Conservation (phyloP, 208 protist genomes). For the Wallacemonas rigidus region DNA sequence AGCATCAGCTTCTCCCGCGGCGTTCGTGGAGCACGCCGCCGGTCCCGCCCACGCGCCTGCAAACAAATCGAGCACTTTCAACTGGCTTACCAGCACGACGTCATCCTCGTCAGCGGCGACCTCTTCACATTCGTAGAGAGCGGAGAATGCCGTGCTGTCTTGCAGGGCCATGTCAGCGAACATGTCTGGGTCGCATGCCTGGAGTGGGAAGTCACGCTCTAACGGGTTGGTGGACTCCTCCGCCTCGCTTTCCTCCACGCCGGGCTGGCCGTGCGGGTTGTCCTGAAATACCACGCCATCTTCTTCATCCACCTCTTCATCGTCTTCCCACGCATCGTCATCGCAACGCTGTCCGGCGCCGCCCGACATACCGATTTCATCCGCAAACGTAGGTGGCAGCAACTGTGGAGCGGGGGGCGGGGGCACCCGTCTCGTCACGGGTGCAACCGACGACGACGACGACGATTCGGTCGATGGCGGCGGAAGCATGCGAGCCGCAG, state of each 20-base stretch:
- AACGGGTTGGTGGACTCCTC: background rate
- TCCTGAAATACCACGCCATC: conserved; percentile 14
- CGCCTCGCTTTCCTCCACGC: background rate
- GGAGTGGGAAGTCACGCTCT: conserved; percentile 3
- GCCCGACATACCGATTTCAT: background rate
- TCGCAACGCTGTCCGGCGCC: conserved; percentile 17
- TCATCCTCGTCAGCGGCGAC: conserved; percentile 11
- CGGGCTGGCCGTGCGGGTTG: background rate
- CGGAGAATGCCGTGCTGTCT: background rate
- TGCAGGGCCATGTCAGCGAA: conserved; percentile 14
- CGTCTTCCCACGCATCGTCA: conserved; percentile 13
- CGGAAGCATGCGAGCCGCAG: conserved; percentile 9
- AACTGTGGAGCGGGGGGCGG: background rate
- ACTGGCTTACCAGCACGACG: conserved; percentile 4
- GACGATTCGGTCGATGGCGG: conserved; percentile 14
- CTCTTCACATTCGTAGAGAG: background rate
- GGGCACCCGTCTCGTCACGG: background rate
- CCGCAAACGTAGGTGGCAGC: background rate
- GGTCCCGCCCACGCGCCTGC: background rate
- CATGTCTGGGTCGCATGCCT: background rate
- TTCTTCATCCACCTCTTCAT: background rate
- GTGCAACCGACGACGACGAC: background rate
- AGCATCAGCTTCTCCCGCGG: background rate
- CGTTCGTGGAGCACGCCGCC: background rate
- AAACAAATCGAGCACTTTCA: conserved; percentile 12